These are phyloP conservation scores for Neophaeococcomyces aloes DNA, from an alignment of 2,329 filamentous ascomycete species.

Conservation along the genomic window DNA sequence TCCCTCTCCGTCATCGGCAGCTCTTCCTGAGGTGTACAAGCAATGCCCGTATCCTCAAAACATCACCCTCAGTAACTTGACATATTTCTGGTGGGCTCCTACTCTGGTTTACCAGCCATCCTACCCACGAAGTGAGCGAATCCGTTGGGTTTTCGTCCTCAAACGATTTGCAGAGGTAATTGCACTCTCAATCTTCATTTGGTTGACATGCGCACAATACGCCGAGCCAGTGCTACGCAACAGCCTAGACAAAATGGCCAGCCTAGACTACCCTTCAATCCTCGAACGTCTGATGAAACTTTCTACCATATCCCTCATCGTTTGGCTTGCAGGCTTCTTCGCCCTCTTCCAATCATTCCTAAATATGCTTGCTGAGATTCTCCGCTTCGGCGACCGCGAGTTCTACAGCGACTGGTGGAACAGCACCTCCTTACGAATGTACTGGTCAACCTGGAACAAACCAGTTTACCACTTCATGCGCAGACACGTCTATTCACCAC, in stretches of 20 bases:
- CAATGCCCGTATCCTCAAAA: slow-evolving; percentile 81
- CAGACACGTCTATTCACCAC: slow-evolving; percentile 79
- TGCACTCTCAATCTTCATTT: slow-evolving; percentile 77
- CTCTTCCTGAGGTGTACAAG: slow-evolving; percentile 70
- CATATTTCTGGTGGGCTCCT: slow-evolving; percentile 97
- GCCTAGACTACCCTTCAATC: slow-evolving; percentile 69
- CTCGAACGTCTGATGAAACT: slow-evolving; percentile 86
- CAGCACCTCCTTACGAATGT: slow-evolving; percentile 68
- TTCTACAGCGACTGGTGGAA: slow-evolving; percentile 99
- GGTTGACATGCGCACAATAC: slow-evolving; percentile 90
- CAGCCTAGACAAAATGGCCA: slow-evolving; percentile 75
- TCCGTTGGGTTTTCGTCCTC: slow-evolving; percentile 78
- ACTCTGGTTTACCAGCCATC: slow-evolving; percentile 95
- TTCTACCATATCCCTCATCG: slow-evolving; percentile 86
- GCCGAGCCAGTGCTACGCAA: slow-evolving; percentile 82
- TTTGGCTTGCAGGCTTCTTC: slow-evolving; percentile 97
- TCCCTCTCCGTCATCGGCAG: slow-evolving; percentile 54
- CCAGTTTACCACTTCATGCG: slow-evolving; percentile 96
- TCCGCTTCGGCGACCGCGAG: slow-evolving; percentile 79
- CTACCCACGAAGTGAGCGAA: slow-evolving; percentile 71
- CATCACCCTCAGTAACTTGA: slow-evolving; percentile 75
- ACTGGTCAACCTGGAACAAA: slow-evolving; percentile 97
- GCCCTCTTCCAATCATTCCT: slow-evolving; percentile 87
- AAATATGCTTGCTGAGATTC: slow-evolving; percentile 82
- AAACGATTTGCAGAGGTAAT: slow-evolving; percentile 73